Evolutionary conservation across 1,139 yeast species (phyloP).

Genomic region (Debaryomyces sp.): DNA sequence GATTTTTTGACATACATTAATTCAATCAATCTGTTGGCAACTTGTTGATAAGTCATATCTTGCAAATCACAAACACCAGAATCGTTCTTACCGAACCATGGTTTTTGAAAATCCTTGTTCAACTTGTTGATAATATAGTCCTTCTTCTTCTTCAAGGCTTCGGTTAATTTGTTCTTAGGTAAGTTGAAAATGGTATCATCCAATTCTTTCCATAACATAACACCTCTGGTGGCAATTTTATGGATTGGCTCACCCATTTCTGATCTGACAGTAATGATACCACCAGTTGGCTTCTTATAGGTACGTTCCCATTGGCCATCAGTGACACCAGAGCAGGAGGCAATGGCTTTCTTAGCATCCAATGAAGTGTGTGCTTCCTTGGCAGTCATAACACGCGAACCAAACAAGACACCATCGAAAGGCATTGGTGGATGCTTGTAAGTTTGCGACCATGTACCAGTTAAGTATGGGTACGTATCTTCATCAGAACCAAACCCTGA

Average conservation of each 20-base stretch:
- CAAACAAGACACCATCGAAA: slow-evolving; percentile 94
- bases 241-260: slow-evolving; percentile 99
- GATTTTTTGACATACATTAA: slow-evolving; percentile 83
- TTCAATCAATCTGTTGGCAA: slow-evolving; percentile 84
- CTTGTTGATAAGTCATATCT: slow-evolving; percentile 95
- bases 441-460: slow-evolving; percentile 90
- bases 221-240: slow-evolving; percentile 98
- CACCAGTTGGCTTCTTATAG: slow-evolving; percentile 95
- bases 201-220: slow-evolving; percentile 92
- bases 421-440: slow-evolving; percentile 98
- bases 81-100: slow-evolving; percentile 88
- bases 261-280: slow-evolving; percentile 91
- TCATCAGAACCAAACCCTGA: slow-evolving; percentile 98
- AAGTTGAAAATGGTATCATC: slow-evolving; percentile 90
- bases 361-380: slow-evolving; percentile 94
- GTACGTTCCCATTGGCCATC: slow-evolving; percentile 92
- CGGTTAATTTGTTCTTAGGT: slow-evolving; percentile 87
- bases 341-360: slow-evolving; percentile 92
- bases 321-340: slow-evolving; percentile 85
- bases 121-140: slow-evolving; percentile 82
- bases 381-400: slow-evolving; percentile 97
- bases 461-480: slow-evolving; percentile 94
- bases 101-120: slow-evolving; percentile 95
- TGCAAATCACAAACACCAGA: slow-evolving; percentile 86
- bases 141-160: slow-evolving; percentile 79